Evolutionary conservation across 23 red algal genomes (phyloP).

Genomic region (Cyanidioschyzon merolae): DNA sequence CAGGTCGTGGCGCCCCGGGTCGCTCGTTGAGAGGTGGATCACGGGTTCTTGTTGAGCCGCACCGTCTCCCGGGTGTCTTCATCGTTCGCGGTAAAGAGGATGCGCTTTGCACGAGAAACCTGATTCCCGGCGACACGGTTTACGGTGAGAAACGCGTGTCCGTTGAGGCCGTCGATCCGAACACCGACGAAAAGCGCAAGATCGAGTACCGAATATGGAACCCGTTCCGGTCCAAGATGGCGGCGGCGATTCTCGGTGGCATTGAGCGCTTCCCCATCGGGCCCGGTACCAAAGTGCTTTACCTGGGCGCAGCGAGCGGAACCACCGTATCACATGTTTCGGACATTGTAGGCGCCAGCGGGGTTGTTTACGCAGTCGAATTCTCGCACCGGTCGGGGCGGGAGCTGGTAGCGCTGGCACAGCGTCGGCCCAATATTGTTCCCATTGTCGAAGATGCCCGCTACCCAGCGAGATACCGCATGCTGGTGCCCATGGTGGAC

Average conservation of each 20-base stretch:
- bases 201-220: constrained; percentile 99
- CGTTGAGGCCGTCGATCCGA: constrained; percentile 49
- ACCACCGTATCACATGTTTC: constrained; percentile 96
- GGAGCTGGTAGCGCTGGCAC: constrained; percentile 88
- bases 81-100: constrained; percentile 89
- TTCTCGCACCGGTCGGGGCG: constrained; percentile 89
- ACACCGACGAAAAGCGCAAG: constrained; percentile 57
- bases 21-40: constrained; percentile 41
- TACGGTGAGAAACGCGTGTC: constrained; percentile 94
- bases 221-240: constrained; percentile 96
- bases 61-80: constrained; percentile 80
- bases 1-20: neutral
- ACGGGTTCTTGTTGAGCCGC: constrained; percentile 66
- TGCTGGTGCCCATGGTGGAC: constrained; percentile 96
- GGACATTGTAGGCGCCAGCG: constrained; percentile 73
- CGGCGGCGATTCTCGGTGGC: constrained; percentile 87
- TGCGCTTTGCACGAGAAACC: constrained; percentile 76
- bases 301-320: constrained; percentile 87
- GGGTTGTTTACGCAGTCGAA: constrained; percentile 99
- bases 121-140: constrained; percentile 79
- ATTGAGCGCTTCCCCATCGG: constrained; percentile 76
- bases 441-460: constrained; percentile 97
- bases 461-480: constrained; percentile 86
- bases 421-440: constrained; percentile 90
- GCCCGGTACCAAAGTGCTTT: constrained; percentile 81